Evolutionary conservation across 2,329 filamentous ascomycete genomes (phyloP).

Genomic region (Fusarium succisae): DNA sequence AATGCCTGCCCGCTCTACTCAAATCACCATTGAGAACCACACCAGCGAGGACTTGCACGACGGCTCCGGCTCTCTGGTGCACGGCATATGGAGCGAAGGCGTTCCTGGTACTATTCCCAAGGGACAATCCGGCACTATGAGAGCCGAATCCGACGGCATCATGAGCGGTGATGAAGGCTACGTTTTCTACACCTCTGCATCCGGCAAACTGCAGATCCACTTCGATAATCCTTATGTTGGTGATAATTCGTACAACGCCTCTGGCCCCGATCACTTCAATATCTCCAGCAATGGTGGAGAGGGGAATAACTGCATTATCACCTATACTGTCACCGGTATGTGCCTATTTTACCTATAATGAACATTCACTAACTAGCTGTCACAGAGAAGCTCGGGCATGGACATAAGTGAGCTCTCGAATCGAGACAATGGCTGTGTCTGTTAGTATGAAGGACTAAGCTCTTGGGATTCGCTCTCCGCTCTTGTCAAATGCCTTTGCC

Average conservation of each 20-base stretch:
- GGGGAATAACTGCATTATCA: not conserved
- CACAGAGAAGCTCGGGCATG: not conserved
- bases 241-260: not conserved
- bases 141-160: not conserved
- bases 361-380: accelerated
- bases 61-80: accelerated
- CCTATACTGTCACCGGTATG: not conserved
- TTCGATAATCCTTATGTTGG: not conserved
- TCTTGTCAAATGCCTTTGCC: accelerated
- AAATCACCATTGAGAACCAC: not conserved
- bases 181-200: accelerated
- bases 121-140: not conserved
- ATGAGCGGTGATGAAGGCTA: not conserved
- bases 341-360: accelerated
- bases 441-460: not conserved
- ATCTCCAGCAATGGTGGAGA: not conserved
- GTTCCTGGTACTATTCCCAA: not conserved
- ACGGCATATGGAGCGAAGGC: not conserved
- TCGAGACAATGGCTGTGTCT: no score
- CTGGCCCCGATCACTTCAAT: not conserved
- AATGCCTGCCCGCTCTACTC: not conserved
- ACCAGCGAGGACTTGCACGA: not conserved
- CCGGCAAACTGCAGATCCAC: not conserved
- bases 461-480: not conserved
- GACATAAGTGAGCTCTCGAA: not conserved